phyloP scores from a whole-genome alignment of 1,284 basidiomycete species.

The Grifola frondosa region DNA sequence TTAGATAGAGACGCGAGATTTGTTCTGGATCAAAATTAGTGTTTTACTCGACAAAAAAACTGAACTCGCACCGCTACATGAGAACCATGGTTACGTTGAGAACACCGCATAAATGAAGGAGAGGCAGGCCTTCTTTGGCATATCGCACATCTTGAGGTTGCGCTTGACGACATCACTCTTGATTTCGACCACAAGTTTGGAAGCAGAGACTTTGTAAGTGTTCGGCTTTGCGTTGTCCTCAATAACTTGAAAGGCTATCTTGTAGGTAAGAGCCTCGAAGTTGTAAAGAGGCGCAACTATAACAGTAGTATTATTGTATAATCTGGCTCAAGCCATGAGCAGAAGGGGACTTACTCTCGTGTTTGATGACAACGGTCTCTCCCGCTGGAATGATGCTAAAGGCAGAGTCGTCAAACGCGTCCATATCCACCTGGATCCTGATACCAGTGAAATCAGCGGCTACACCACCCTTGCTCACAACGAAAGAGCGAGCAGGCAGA shows the following conservation, averaged over 20 bases:
- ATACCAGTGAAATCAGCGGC: slow-evolving; percentile 42
- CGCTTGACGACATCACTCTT: slow-evolving; percentile 23
- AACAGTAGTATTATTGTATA: neutral
- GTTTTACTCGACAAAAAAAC: too few relatives aligned
- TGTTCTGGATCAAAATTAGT: too few relatives aligned
- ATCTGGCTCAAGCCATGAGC: neutral
- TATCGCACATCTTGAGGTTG: slow-evolving; percentile 15
- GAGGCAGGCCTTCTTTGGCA: too few relatives aligned
- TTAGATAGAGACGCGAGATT: too few relatives aligned
- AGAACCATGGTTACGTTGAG: too few relatives aligned
- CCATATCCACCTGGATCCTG: slow-evolving; percentile 41
- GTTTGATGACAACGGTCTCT: slow-evolving; percentile 38
- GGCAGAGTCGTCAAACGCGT: slow-evolving; percentile 35
- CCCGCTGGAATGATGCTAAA: slow-evolving; percentile 41
- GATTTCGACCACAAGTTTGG: slow-evolving; percentile 16
- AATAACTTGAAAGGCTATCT: slow-evolving; percentile 23
- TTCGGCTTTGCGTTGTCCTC: slow-evolving; percentile 14
- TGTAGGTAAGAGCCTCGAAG: slow-evolving; percentile 23
- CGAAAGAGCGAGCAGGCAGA: slow-evolving; percentile 45
- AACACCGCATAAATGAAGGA: too few relatives aligned
- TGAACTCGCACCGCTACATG: too few relatives aligned
- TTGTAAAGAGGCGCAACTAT: slow-evolving; percentile 23
- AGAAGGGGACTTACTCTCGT: slow-evolving; percentile 31
- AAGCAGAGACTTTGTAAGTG: slow-evolving; percentile 12
- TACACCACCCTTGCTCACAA: slow-evolving; percentile 40